Percentiles rank a stretch among this genome's conserved stretches.
Conservation (phyloP, 2,329 filamentous ascomycete genomes). For the Talaromyces atroroseus region DNA sequence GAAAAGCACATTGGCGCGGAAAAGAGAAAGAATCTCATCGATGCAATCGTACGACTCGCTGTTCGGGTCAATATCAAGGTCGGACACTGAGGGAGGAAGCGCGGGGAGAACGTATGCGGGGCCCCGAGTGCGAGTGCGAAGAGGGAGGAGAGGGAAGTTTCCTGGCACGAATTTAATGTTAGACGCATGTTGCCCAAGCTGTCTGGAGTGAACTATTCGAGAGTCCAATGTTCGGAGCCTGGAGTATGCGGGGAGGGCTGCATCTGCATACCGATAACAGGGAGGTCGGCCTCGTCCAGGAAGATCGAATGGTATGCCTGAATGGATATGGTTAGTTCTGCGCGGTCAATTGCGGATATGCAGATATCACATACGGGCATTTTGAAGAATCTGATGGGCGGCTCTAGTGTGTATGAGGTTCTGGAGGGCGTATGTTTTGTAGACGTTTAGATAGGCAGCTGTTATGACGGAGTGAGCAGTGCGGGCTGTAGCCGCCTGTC, state of each 20-base stretch:
- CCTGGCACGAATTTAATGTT: constrained; percentile 44
- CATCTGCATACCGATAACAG: constrained; percentile 54
- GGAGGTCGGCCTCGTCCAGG: constrained; percentile 68
- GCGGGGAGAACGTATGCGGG: constrained; percentile 78
- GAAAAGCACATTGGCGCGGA: constrained; percentile 98
- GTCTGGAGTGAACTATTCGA: not conserved
- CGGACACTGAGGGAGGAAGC: constrained; percentile 52
- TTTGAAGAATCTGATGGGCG: not conserved
- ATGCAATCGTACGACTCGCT: constrained; percentile 93
- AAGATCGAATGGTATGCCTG: constrained; percentile 98
- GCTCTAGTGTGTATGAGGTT: constrained; percentile 12
- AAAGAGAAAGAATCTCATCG: constrained; percentile 86
- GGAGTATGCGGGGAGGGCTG: not conserved
- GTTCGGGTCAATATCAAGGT: constrained; percentile 64
- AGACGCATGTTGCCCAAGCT: not conserved
- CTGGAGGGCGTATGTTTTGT: not conserved
- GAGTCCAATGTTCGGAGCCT: not conserved
- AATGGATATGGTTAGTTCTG: constrained; percentile 1
- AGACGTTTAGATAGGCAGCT: not conserved
- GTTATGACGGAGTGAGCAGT: constrained; percentile 10
- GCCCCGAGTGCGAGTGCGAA: constrained; percentile 92
- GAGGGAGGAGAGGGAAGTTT: constrained; percentile 90
- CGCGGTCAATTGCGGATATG: not conserved
- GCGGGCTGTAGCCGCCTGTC: not conserved
- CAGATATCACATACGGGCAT: constrained; percentile 8